A percentile compares a stretch with the other conserved stretches of the same genome.
These are phyloP conservation scores for Phytophthora rubi DNA, from an alignment of 352 stramenopile genomes.

Conservation along the genomic window DNA sequence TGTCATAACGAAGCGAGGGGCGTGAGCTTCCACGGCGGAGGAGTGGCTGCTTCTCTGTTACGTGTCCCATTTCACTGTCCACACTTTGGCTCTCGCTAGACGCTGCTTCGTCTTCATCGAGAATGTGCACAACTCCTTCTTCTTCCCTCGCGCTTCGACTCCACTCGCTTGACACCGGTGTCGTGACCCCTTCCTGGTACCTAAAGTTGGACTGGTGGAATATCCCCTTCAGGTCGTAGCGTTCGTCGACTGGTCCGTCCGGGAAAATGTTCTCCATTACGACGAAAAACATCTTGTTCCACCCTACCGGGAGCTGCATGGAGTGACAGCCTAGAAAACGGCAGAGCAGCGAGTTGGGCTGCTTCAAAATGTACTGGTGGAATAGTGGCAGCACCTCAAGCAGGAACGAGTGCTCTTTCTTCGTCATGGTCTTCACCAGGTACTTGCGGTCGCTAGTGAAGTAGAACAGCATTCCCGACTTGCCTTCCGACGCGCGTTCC, in stretches of 20 bases:
- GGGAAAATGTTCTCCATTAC: constrained; percentile 91
- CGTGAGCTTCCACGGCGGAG: constrained; percentile 60
- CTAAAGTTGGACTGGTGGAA: constrained; percentile 72
- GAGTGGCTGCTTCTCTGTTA: constrained; percentile 65
- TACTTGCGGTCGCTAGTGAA: constrained; percentile 88
- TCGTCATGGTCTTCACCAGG: constrained; percentile 91
- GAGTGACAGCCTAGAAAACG: constrained; percentile 86
- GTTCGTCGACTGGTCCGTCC: constrained; percentile 75
- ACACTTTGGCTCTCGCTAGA: constrained; percentile 39
- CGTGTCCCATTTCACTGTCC: constrained; percentile 40
- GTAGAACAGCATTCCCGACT: constrained; percentile 90
- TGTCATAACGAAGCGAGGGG: constrained; percentile 75
- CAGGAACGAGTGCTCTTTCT: constrained; percentile 87
- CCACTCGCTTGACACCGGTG: constrained; percentile 49
- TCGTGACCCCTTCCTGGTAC: constrained; percentile 47
- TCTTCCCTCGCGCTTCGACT: constrained; percentile 42
- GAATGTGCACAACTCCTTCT: constrained; percentile 20
- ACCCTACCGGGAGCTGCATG: constrained; percentile 89
- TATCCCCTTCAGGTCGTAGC: constrained; percentile 87
- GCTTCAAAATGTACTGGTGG: constrained; percentile 86
- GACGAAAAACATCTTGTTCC: constrained; percentile 92
- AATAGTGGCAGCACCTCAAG: constrained; percentile 83
- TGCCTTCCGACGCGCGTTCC: constrained; percentile 83
- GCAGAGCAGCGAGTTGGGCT: constrained; percentile 82
- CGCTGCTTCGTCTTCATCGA: constrained; percentile 34